Percentiles rank a stretch among this genome's conserved stretches.
Evolutionary conservation across 1,284 basidiomycete species (phyloP).

Genomic region (Fomitopsis pinicola): DNA sequence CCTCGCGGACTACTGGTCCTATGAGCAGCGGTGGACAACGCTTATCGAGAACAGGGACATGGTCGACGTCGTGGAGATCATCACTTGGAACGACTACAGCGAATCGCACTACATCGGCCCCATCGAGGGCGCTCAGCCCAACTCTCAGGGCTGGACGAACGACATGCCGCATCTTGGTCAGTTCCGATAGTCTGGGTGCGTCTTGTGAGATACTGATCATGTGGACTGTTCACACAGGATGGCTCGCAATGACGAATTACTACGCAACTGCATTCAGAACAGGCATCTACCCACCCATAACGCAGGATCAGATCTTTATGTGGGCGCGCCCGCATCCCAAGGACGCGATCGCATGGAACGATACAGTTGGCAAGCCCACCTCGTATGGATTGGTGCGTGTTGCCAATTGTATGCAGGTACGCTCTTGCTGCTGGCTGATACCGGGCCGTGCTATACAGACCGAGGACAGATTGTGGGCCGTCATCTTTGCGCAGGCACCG

Average conservation of each 20-base stretch:
- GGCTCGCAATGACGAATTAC: slow-evolving; percentile 45
- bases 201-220: background rate
- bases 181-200: background rate
- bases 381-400: background rate
- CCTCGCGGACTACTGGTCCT: slow-evolving; percentile 54
- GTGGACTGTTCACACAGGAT: slow-evolving; percentile 20
- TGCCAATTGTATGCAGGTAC: background rate
- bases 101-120: slow-evolving; percentile 55
- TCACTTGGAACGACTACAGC: slow-evolving; percentile 61
- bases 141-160: slow-evolving; percentile 57
- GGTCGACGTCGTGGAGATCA: slow-evolving; percentile 49
- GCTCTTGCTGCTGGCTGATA: background rate
- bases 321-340: slow-evolving; percentile 54
- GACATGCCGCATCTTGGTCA: slow-evolving; percentile 55
- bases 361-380: slow-evolving; percentile 3
- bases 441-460: background rate
- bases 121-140: slow-evolving; percentile 48
- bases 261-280: slow-evolving; percentile 64
- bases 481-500: background rate
- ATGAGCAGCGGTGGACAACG: slow-evolving; percentile 52
- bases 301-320: slow-evolving; percentile 54
- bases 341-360: slow-evolving; percentile 31
- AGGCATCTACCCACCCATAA: slow-evolving; percentile 53
- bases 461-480: background rate
- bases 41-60: slow-evolving; percentile 42